Evolutionary conservation across 352 stramenopile species (phyloP), one percentile per base, ranked within the genome.

Genomic region (Globisporangium splendens): DNA sequence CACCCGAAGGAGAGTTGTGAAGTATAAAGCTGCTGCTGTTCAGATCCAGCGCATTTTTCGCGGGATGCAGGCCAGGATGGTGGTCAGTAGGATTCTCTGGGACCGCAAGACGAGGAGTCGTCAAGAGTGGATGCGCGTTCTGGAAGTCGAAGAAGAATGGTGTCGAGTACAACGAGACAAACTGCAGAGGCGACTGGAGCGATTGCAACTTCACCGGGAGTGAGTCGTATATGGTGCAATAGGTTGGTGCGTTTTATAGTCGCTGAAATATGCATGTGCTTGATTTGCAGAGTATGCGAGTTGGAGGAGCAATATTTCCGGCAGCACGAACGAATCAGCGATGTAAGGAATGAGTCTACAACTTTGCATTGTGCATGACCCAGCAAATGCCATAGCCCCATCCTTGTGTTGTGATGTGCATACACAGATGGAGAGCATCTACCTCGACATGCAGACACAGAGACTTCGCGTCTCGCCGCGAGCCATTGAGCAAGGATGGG

Each of bases 391-490:
- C 28, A 6, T 35, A 35, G 10, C 5, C 28, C 28, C 22, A 17
- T 28, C 15, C 0, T 55, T 1, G 46, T 46, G 38, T 13, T 3
- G 5, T 43, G 50, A 13, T 54, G 4, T 6, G 11, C 20, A 8
- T 38, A 17, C n/a, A 11, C 50, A 91, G 79, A 79, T 93, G 72
- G 81, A 93, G 62, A 78, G 75, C 24, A 88, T 90, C 41, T 93
- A 86, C 44, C 60, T 91, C 31, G 84, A 93, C 51, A 93, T 91
- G 84, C 74, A 89, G 54, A 84, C 72, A 0, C 84, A 93, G 59
- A 72, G 78, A 1, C 69, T 88, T 55, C 78, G 79, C 11, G 70
- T 93, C 13, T 93, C 81, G 1, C 81, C 84, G 1, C 74, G 84
- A 11, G 84, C 84, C 3, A 91, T 93, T 31, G 78, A 90, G 22